These are phyloP conservation scores for Solioccasus polychromus DNA, from an alignment of 768 basidiomycete genomes.

Conservation along the genomic window DNA sequence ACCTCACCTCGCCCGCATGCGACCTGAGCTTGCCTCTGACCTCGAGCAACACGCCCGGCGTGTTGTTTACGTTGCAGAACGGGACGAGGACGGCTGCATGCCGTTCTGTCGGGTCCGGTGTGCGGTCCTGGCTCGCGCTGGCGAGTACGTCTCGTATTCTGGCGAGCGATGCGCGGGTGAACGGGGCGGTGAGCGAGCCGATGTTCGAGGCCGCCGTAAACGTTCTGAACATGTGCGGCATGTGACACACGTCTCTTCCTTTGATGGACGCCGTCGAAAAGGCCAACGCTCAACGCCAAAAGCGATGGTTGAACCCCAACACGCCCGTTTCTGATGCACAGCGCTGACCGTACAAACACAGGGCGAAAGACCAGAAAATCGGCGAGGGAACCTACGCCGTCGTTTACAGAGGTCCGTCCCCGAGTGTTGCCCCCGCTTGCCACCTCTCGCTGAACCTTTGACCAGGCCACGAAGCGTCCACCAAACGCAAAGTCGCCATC, in stretches of 20 bases:
- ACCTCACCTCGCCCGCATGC: constrained; percentile 87
- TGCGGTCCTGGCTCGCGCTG: constrained; percentile 8
- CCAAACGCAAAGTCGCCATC: constrained; percentile 86
- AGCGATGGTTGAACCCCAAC: constrained; percentile 51
- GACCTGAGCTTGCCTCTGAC: constrained; percentile 61
- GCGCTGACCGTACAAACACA: too few relatives aligned
- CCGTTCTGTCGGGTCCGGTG: constrained; percentile 26
- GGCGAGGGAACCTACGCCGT: constrained; percentile 96
- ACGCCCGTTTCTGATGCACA: neutral
- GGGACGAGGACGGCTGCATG: constrained; percentile 76
- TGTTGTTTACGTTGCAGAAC: constrained; percentile 67
- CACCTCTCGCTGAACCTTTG: constrained; percentile 3
- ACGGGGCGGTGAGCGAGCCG: constrained; percentile 33
- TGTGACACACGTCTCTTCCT: neutral
- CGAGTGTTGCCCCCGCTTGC: neutral
- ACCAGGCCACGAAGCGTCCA: constrained; percentile 69
- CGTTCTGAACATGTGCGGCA: constrained; percentile 24
- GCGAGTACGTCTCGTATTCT: constrained; percentile 30
- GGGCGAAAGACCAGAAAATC: constrained; percentile 79
- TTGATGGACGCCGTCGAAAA: constrained; percentile 79
- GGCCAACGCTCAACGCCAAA: constrained; percentile 71
- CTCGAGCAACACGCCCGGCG: constrained; percentile 69
- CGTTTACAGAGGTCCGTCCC: constrained; percentile 77
- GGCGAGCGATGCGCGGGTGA: constrained; percentile 35
- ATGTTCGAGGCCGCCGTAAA: constrained; percentile 18